phyloP scores from a whole-genome alignment of 768 basidiomycete genomes.

The Lentinula edodes region DNA sequence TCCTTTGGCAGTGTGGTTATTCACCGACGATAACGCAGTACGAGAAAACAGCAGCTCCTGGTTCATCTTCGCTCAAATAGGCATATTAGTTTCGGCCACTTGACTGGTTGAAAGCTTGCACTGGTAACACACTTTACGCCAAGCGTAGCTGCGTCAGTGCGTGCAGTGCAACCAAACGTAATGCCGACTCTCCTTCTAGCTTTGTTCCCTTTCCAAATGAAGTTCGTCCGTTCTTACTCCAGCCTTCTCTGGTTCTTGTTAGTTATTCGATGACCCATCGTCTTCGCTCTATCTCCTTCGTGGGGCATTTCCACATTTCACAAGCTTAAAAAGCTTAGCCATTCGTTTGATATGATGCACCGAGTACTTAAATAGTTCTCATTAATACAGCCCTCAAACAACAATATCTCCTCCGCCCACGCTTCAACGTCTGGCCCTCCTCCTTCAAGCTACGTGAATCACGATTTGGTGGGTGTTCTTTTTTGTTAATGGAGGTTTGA shows the following conservation, averaged over 20 bases:
- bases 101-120: not conserved
- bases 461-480: not conserved
- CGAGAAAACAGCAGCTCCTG: not conserved
- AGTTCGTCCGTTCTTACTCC: not conserved
- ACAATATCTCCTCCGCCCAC: not conserved
- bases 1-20: not conserved
- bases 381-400: not conserved
- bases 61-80: not conserved
- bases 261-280: not conserved
- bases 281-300: not conserved
- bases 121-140: not conserved
- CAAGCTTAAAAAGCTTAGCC: not conserved
- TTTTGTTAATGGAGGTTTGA: not conserved
- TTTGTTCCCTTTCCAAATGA: not conserved
- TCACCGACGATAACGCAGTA: not conserved
- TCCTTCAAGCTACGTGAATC: not conserved
- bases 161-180: not conserved
- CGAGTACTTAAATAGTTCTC: not conserved
- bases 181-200: not conserved
- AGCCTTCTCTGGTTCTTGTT: not conserved
- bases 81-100: not conserved
- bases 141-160: not conserved
- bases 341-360: not conserved
- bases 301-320: not conserved
- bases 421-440: not conserved